phyloP scores from a whole-genome alignment of 2,329 filamentous ascomycete genomes.

The Aspergillus quadricinctus region DNA sequence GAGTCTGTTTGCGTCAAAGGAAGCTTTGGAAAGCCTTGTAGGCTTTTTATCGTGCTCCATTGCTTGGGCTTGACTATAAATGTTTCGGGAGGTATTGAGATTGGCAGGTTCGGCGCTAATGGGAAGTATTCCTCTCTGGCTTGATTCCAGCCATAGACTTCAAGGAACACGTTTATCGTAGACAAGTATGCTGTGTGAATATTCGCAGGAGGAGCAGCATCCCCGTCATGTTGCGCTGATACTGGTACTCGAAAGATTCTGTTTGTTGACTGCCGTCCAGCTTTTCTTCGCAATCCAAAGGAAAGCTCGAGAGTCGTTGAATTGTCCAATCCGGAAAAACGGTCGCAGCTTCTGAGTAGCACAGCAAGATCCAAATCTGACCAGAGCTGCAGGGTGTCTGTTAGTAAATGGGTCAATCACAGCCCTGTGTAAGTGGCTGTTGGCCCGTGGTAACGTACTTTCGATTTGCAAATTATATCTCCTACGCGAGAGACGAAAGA shows the following conservation, averaged over 20 bases:
- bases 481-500: conserved; percentile 15
- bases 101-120: neutral
- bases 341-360: conserved; percentile 16
- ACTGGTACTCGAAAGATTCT: conserved; percentile 12
- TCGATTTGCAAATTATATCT: conserved; percentile 20
- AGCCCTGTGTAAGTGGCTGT: neutral
- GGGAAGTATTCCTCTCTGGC: neutral
- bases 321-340: neutral
- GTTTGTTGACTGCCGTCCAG: neutral
- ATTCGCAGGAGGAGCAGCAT: conserved; percentile 14
- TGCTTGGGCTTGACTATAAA: neutral
- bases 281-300: conserved; percentile 19
- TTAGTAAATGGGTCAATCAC: neutral
- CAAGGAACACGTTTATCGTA: conserved; percentile 18
- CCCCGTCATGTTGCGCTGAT: conserved; percentile 11
- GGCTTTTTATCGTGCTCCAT: neutral
- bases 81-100: neutral
- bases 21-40: neutral
- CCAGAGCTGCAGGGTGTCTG: conserved; percentile 25
- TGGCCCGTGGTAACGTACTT: conserved; percentile 11
- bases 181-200: conserved; percentile 15
- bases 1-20: neutral
- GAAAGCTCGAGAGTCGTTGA: conserved; percentile 12
- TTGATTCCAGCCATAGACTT: conserved; percentile 5
- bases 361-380: conserved; percentile 24